Evolutionary conservation across 192 early-diverging fungal species (phyloP), one percentile per base, ranked within the genome.

Genomic region (Powellomyces hirtus): DNA sequence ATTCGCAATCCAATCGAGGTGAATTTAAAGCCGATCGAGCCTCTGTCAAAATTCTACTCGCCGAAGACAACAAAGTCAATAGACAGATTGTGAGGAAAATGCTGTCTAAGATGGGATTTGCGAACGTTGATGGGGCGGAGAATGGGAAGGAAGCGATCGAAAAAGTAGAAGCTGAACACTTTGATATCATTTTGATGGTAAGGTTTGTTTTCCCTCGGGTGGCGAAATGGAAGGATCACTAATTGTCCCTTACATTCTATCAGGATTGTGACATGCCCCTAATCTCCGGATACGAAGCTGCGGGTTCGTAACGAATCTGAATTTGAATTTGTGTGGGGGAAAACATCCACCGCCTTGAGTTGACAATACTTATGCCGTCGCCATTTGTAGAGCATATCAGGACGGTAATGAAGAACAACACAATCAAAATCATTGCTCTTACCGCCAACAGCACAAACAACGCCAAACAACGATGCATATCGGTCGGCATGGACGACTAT

Each of bases 191-290:
- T 33, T 60, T 69, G 4, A 69, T 69, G 67, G 63, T 65, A 29
- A 27, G 56, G 44, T 62, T 27, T 22, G 18, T 45, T 16, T 11
- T 26, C 24, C 52, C 10, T 26, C 24, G 13, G n/a, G n/a, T n/a
- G n/a, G n/a, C n/a, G n/a, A n/a, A n/a, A n/a, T n/a, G n/a, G n/a
- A n/a, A n/a, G n/a, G n/a, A n/a, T n/a, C n/a, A n/a, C 11, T 26
- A 11, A 18, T 11, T 10, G 26, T 11, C 13, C 10, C 13, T 18
- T 26, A 55, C 24, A 20, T 16, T 11, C n/a, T n/a, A n/a, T n/a
- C 49, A 65, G 63, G 67, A 69, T 31, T 69, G 67, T 29, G 58
- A 69, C 36, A 69, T 69, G 67, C 67, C 67, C 5, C 27, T 60
- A 10, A 59, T 69, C 37, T 30, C 26, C 29, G 67, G 67, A 8